A percentile compares a stretch with the other conserved stretches of the same genome.
These are phyloP conservation scores for Delonix regia DNA, from an alignment of 306 rosid genomes.

Conservation along the genomic window DNA sequence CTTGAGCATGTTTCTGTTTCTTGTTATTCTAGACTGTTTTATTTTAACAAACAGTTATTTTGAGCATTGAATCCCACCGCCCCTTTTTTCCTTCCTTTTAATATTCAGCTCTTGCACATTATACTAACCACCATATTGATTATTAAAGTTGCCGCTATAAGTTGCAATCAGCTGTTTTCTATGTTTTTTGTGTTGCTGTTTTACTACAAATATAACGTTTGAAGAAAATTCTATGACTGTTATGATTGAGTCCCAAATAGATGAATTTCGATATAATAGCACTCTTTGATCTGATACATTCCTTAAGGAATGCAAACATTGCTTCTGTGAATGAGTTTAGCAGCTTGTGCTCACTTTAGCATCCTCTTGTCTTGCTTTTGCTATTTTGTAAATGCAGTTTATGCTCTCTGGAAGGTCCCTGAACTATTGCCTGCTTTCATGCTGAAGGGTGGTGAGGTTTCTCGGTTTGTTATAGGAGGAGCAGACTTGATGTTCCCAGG, in stretches of 20 bases:
- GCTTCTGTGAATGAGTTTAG: neutral
- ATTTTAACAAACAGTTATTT: neutral
- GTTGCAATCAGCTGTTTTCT: neutral
- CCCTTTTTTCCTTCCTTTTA: neutral
- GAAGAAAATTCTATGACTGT: neutral
- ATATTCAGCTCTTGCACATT: neutral
- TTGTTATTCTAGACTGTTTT: neutral
- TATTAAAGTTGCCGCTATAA: conserved; percentile 8
- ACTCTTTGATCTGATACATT: neutral
- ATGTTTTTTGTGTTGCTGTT: neutral
- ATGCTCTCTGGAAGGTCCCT: conserved; percentile 91
- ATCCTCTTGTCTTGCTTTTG: neutral
- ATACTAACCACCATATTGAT: neutral
- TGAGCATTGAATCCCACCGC: neutral
- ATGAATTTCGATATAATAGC: neutral
- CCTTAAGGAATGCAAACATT: neutral
- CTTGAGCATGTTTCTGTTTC: neutral
- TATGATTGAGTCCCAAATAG: neutral
- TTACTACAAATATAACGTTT: neutral
- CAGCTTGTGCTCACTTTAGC: neutral
- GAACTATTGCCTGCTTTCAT: conserved; percentile 78
- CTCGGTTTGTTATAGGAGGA: conserved; percentile 81
- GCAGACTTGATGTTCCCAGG: conserved; percentile 99
- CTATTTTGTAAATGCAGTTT: conserved; percentile 53
- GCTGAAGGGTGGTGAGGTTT: conserved; percentile 91